phyloP scores from a whole-genome alignment of 257 asterid genomes.

The Asclepias syriaca region DNA sequence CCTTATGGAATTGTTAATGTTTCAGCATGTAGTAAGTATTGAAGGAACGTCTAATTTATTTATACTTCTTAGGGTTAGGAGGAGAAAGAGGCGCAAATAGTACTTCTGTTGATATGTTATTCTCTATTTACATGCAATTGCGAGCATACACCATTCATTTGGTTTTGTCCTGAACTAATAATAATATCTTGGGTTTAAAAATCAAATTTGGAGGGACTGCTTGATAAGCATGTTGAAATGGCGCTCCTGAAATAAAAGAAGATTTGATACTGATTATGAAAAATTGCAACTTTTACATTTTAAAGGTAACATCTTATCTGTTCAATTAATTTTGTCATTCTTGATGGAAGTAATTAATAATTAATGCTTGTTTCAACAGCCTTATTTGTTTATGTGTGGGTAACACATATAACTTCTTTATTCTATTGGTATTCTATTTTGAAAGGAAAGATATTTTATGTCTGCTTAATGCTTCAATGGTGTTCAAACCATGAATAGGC shows the following conservation, averaged over 20 bases:
- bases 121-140: neutral
- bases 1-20: neutral
- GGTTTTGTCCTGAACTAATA: neutral
- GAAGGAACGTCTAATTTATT: neutral
- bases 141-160: neutral
- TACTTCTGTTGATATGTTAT: neutral
- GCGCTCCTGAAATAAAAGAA: conserved; percentile 86
- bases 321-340: neutral
- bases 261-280: conserved; percentile 97
- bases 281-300: conserved; percentile 95
- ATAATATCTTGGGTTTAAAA: conserved; percentile 64
- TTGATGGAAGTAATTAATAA: neutral
- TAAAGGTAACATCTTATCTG: conserved; percentile 50
- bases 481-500: too few species aligned
- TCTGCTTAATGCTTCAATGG: too few species aligned
- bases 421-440: neutral
- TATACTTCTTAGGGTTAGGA: neutral
- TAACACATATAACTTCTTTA: neutral
- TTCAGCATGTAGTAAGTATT: neutral
- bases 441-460: too few species aligned
- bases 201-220: conserved; percentile 87
- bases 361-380: neutral
- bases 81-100: neutral
- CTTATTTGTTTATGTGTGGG: neutral
- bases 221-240: conserved; percentile 96